Conservation (phyloP, 768 basidiomycete genomes). For the Suillus occidentalis region DNA sequence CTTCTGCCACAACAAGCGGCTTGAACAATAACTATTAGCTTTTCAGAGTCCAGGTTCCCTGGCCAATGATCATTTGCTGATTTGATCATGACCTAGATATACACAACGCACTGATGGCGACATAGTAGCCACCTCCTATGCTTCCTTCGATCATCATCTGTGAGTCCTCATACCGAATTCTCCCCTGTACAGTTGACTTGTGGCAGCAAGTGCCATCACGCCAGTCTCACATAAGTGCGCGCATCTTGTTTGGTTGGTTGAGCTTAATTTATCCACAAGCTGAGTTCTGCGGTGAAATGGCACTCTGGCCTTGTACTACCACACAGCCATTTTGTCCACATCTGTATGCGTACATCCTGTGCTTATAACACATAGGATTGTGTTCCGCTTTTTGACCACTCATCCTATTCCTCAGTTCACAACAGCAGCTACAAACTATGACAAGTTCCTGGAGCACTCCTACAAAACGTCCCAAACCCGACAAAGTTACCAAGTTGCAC, state of each 20-base stretch:
- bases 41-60: background rate
- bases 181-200: background rate
- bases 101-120: background rate
- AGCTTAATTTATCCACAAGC: background rate
- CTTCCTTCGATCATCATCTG: background rate
- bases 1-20: background rate
- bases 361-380: background rate
- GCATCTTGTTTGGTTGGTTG: background rate
- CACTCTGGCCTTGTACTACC: background rate
- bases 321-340: background rate
- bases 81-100: background rate
- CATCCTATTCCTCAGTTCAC: background rate
- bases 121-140: background rate
- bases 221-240: background rate
- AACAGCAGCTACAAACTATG: background rate
- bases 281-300: background rate
- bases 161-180: background rate
- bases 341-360: background rate
- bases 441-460: background rate
- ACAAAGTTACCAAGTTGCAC: background rate
- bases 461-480: background rate
- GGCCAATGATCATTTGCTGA: no score
- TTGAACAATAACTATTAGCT: background rate
- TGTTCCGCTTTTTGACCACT: background rate
- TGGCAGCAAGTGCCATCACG: background rate